Evolutionary conservation across 352 stramenopile genomes (phyloP).

Genomic region (Halophytophthora batemanensis): DNA sequence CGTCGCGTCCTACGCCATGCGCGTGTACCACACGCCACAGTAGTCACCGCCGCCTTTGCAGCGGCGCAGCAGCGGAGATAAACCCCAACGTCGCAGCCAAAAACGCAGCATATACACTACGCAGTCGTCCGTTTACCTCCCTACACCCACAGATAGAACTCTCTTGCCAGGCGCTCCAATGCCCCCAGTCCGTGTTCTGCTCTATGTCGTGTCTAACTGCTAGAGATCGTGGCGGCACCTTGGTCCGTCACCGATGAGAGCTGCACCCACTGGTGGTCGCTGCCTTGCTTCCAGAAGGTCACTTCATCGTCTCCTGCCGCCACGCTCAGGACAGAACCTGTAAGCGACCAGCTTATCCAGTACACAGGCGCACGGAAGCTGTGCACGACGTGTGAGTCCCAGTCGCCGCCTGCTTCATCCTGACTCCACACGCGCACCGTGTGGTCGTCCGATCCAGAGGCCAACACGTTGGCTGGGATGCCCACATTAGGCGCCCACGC

Average conservation of each 20-base stretch:
- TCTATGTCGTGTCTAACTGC: constrained; percentile 15
- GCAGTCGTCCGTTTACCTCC: too few relatives aligned
- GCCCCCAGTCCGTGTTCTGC: background rate
- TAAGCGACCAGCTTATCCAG: constrained; percentile 83
- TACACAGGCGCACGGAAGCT: constrained; percentile 74
- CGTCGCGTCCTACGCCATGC: constrained; percentile 87
- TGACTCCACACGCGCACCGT: constrained; percentile 82
- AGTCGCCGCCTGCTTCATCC: constrained; percentile 55
- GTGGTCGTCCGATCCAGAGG: constrained; percentile 79
- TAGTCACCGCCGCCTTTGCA: constrained; percentile 6
- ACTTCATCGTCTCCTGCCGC: constrained; percentile 67
- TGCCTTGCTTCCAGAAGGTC: constrained; percentile 79
- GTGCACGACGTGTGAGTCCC: constrained; percentile 59
- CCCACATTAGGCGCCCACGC: constrained; percentile 81
- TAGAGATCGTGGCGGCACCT: constrained; percentile 34
- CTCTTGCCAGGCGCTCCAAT: background rate
- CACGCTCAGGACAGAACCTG: constrained; percentile 60
- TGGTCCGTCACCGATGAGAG: constrained; percentile 75
- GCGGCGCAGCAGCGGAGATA: too few relatives aligned
- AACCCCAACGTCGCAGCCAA: constrained; percentile 6
- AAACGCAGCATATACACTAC: constrained; percentile 2
- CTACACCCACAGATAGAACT: background rate
- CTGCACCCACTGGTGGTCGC: constrained; percentile 59
- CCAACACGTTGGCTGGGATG: constrained; percentile 78
- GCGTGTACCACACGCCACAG: constrained; percentile 48